Conservation (phyloP, 1,139 yeast species). For the Entelexis sorbosivorans region DNA sequence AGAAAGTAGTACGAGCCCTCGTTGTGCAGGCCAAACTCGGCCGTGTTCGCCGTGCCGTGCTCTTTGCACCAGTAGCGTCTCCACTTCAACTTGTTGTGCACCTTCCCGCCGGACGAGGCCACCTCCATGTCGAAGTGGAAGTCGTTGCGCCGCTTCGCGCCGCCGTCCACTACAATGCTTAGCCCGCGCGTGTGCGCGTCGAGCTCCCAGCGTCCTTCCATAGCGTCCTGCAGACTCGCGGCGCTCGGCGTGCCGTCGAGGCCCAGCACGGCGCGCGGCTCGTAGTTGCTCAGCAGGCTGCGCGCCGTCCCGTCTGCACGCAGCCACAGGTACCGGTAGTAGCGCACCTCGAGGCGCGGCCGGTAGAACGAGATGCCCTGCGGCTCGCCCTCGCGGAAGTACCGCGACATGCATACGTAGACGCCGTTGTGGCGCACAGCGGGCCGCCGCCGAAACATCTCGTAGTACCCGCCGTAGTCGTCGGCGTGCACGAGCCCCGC, state of each 20-base stretch:
- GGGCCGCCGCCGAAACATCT: constrained; percentile 44
- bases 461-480: constrained; percentile 29
- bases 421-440: constrained; percentile 70
- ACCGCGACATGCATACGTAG: constrained; percentile 75
- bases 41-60: constrained; percentile 8
- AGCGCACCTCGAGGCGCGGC: constrained; percentile 75
- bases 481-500: constrained; percentile 9
- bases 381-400: constrained; percentile 61
- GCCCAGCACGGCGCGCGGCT: constrained; percentile 49
- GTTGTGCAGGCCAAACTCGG: constrained; percentile 14
- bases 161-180: constrained; percentile 16
- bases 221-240: constrained; percentile 6
- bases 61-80: constrained; percentile 16
- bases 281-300: constrained; percentile 53
- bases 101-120: constrained; percentile 21
- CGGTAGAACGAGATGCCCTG: constrained; percentile 51
- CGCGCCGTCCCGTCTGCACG: constrained; percentile 67
- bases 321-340: constrained; percentile 74
- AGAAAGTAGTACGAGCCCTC: constrained; percentile 22
- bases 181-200: constrained; percentile 15
- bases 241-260: constrained; percentile 7
- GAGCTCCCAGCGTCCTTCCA: constrained; percentile 22
- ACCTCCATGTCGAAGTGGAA: constrained; percentile 20
- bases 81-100: constrained; percentile 24
- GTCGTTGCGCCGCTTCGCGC: constrained; percentile 9